These are phyloP conservation scores for Hericium coralloides DNA, from an alignment of 768 basidiomycete genomes.

Conservation along the genomic window DNA sequence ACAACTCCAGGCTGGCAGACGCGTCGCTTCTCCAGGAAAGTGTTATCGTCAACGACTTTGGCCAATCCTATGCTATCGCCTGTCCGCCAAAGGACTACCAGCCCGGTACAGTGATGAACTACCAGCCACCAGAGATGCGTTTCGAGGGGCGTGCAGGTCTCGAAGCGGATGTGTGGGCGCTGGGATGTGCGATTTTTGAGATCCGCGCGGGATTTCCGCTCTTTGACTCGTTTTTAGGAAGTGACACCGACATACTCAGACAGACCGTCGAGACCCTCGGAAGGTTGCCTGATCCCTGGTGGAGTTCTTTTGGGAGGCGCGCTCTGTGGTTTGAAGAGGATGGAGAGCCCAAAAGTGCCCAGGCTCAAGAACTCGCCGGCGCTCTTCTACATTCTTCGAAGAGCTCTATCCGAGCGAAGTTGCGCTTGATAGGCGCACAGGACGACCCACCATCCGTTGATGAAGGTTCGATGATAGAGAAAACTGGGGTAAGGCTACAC, in stretches of 20 bases:
- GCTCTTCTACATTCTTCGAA: neutral
- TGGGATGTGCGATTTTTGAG: conserved; percentile 35
- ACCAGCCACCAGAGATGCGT: conserved; percentile 27
- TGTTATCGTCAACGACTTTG: conserved; percentile 29
- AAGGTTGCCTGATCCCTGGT: conserved; percentile 34
- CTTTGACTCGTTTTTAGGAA: conserved; percentile 29
- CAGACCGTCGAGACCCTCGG: conserved; percentile 30
- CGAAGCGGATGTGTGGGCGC: conserved; percentile 30
- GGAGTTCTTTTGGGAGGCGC: conserved; percentile 24
- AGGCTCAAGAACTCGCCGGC: neutral
- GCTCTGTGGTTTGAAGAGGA: conserved; percentile 22
- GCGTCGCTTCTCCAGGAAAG: conserved; percentile 24
- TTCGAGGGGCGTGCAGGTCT: conserved; percentile 23
- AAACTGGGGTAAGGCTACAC: neutral
- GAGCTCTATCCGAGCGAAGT: neutral
- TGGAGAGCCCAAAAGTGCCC: neutral
- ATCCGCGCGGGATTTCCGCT: conserved; percentile 33
- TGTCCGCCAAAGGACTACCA: conserved; percentile 22
- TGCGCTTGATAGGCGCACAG: neutral
- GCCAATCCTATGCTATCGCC: conserved; percentile 24
- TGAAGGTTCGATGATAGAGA: neutral
- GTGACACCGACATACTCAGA: conserved; percentile 22
- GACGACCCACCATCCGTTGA: neutral
- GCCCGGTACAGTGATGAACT: conserved; percentile 24
- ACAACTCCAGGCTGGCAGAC: conserved; percentile 14